Base-by-base conservation (phyloP, 345 rosid species). In the Excoecaria cochinchinensis region DNA sequence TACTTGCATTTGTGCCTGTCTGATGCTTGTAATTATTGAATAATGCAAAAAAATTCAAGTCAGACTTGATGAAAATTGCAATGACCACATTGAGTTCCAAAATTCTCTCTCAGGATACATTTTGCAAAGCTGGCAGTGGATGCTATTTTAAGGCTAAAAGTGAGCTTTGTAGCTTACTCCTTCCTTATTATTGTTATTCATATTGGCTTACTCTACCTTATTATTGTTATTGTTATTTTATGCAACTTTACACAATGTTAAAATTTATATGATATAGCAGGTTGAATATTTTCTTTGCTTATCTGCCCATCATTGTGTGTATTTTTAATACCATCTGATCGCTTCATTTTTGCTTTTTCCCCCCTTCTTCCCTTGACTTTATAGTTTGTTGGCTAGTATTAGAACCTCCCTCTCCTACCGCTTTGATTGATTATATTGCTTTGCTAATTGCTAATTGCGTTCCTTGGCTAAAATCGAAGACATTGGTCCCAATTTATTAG, bases 61-160 rank as follows among this genome's bases (percentile, higher is more conserved):
- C 89, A 13, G 99, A 95, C 85, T 80, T 95, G 82, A 79, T 89
- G 90, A 95, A 91, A 84, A 95, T 92, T 80, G 97, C 97, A 0
- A 92, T 74, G 95, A 95, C 99, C 51, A 95, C 97, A 10, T 63
- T 95, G 84, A 92, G 97, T 68, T 95, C 99, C 78, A 95, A 95
- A 82, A 92, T 95, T 69, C 86, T 95, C 24, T 91, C 94, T 42
- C 99, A 95, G 79, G 99, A 95, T 79, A 92, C 92, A 92, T 75
- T 95, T 95, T 81, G 97, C 86, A 31, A 88, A 88, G 84, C 83
- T 95, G 75, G 97, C 97, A 14, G 97, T 95, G 17, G 99, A 95
- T 77, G 99, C 97, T 85, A 95, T 95, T 71, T 80, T 90, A 90
- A 90, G 99, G 80, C 82, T 95, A 14, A 90, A 91, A 95, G 97